Evolutionary conservation across 768 basidiomycete species (phyloP), one percentile per base, ranked within the genome.

Genomic region (Hypholoma sublateritium): DNA sequence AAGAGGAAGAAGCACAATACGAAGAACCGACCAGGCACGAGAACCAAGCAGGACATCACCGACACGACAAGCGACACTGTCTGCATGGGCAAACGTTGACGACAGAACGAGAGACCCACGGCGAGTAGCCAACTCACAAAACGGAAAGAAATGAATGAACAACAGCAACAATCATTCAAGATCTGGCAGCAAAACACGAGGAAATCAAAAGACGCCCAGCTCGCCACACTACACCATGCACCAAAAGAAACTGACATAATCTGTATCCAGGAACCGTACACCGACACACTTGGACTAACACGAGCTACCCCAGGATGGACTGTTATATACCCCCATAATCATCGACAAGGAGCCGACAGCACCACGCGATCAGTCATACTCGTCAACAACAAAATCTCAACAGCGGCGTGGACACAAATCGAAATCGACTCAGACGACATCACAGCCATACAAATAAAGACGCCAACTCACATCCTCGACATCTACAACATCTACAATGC

Each of bases 401-500:
- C 64, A 5, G 58, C 61, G 50, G 7, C 35, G 3, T 71, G 67
- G 67, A 39, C 46, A 6, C 55, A 63, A 32, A 28, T 72, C 3
- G 49, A 56, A 5, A 55, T 69, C 32, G 37, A 56, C 14, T 59
- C 56, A 1, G 16, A 43, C 5, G 66, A 73, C 43, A 39, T 72
- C 5, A 62, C 61, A 0, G 65, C 63, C 2, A 50, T 70, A 0
- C 59, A 62, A 21, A 16, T 71, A 1, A 11, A 4, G 19, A 50
- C 48, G 6, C 14, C 3, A 13, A 17, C 32, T 5, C 49, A 41
- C 8, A 32, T 5, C 1, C 43, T 62, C 14, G 64, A 37, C 21
- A 45, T 69, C 2, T 64, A 58, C 55, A 65, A 60, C 52, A 53
- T 64, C 14, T 64, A 64, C 56, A 62, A 59, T 39, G 59, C 57